Evolutionary conservation across 2,329 filamentous ascomycete species (phyloP), one percentile per base, ranked within the genome.

Genomic region (Sclerotinia nivalis): DNA sequence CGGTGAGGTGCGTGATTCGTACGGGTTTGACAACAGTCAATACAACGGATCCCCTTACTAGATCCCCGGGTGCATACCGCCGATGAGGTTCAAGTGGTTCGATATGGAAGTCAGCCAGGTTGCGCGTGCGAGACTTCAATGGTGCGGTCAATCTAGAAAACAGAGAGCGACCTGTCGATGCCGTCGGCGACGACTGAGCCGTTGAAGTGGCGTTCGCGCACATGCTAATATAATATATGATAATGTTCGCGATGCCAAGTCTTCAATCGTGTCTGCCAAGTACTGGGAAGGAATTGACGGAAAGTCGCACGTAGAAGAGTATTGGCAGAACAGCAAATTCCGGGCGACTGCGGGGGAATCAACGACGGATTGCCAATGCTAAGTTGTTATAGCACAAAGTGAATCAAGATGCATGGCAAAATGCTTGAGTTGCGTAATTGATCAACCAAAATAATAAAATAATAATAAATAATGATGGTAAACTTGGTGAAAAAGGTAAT

Each of bases 91-190:
- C 91, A 77, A 92, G 86, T 64, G 91, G 87, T 73, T 88, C 87
- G 79, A 96, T 88, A 80, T 92, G 88, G 81, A 93, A 96, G 78
- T 95, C 92, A 81, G 88, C 84, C 74, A 93, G 84, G 79, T 91
- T 88, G 76, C 91, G 89, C 67, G 84, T 71, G 78, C 81, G 78
- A 82, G 83, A 73, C 61, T 75, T 77, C 66, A 79, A 72, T 43
- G 84, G 84, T 61, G 82, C 82, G 52, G 82, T 82, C 70, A 86
- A 76, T 74, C 83, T 80, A 50, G 83, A 77, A 62, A 79, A 70
- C 66, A 79, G 68, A 55, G 78, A 77, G 45, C 76, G 74, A 64
- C 76, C 69, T 47, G 73, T 73, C 70, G 76, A 74, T 56, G 73
- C 71, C 13, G 72, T 71, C 67, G 72, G 70, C 28, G 72, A 71